Percentiles rank a stretch among this genome's conserved stretches.
Evolutionary conservation across 306 rosid genomes (phyloP).

Genomic region (Citrullus mucosospermus): DNA sequence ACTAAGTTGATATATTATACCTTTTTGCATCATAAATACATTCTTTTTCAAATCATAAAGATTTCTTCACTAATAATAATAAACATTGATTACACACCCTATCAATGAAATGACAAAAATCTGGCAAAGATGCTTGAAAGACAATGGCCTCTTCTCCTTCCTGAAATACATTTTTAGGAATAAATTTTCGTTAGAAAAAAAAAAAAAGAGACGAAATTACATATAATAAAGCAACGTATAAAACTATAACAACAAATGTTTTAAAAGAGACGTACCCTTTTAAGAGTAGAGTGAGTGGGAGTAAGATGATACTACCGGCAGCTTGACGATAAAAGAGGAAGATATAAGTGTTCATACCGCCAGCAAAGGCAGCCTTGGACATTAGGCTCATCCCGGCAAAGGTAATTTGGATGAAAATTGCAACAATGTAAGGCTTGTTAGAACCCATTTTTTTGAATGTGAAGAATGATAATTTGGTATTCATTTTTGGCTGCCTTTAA

Average conservation of each 20-base stretch:
- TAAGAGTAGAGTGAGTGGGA: neutral
- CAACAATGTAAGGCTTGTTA: slow-evolving; percentile 36
- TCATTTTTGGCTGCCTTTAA: neutral
- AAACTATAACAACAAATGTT: no score
- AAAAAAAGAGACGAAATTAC: no score
- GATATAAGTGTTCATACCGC: slow-evolving; percentile 17
- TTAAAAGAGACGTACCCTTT: neutral
- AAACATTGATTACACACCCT: slow-evolving; percentile 30
- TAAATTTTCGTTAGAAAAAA: neutral
- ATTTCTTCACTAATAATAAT: neutral
- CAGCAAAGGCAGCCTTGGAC: slow-evolving; percentile 39
- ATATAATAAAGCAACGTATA: no score
- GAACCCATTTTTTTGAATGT: slow-evolving; percentile 12
- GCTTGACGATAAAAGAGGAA: slow-evolving; percentile 12
- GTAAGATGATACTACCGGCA: neutral
- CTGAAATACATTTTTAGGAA: neutral
- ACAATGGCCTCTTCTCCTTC: slow-evolving; percentile 52
- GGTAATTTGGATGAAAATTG: slow-evolving; percentile 28
- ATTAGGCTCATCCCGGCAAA: slow-evolving; percentile 37
- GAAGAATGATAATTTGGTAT: neutral
- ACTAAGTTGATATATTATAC: neutral
- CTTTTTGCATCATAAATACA: neutral
- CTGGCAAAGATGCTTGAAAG: slow-evolving; percentile 50
- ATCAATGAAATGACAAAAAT: slow-evolving; percentile 51
- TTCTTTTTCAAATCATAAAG: neutral